Base-by-base conservation (phyloP, 495 filamentous ascomycete species). In the Penicillium argentinense region DNA sequence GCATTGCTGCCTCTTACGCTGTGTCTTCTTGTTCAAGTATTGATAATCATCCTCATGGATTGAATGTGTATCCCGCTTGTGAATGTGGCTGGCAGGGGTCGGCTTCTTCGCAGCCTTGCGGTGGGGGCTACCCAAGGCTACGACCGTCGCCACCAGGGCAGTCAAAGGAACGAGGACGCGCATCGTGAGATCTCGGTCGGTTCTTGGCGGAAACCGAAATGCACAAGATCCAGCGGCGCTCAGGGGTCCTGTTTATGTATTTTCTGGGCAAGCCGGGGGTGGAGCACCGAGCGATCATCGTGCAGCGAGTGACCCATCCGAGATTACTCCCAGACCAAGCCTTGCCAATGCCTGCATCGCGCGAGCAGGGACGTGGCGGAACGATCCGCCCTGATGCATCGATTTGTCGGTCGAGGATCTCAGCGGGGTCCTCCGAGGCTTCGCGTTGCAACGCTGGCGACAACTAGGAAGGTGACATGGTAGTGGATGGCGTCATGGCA, bases 41-140 rank as follows among this genome's bases (percentile, higher is more conserved):
- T 50, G 47, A 5, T 37, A 26, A 3, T 54, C 39, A 1, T 43
- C 21, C 28, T 23, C 8, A 22, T 36, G 30, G 9, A 17, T n/a
- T 26, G 19, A n/a, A 8, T 34, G 17, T 1, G 36, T 25, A 14
- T 42, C 49, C 42, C 22, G 39, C 30, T 39, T 52, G 13, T 9
- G 19, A 8, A 45, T 13, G 25, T 2, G 14, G 13, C 3, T 37
- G 4, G 18, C 24, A 9, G 25, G 13, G 11, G 24, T 36, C 33
- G 9, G 34, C 13, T 5, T 45, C 40, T 36, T 36, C 5, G 48
- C 29, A 4, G 57, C 54, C 24, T 54, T 57, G 14, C 39, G 51
- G 23, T 61, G 54, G 16, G 54, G 58, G 17, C 13, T 61, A 18
- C 52, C 42, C 19, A 61, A 22, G 6, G 50, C 54, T 12, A 34